phyloP scores from a whole-genome alignment of 1,284 basidiomycete genomes.

The Malassezia equina region DNA sequence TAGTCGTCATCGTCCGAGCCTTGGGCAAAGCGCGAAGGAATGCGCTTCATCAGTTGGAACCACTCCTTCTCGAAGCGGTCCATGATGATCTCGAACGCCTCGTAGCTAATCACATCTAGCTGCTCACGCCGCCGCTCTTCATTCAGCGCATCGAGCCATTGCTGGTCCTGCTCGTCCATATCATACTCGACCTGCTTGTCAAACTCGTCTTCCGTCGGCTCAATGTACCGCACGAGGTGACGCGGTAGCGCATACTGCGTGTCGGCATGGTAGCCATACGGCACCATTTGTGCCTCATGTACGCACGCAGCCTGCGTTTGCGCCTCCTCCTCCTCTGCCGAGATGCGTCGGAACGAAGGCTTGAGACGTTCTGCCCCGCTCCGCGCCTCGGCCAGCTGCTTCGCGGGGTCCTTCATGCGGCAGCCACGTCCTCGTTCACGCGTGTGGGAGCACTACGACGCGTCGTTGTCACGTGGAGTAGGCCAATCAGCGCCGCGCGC shows the following conservation, averaged over 20 bases:
- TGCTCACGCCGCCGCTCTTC: constrained; percentile 69
- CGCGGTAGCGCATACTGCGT: constrained; percentile 66
- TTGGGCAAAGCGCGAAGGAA: constrained; percentile 25
- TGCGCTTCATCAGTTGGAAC: constrained; percentile 54
- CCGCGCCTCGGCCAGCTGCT: background rate
- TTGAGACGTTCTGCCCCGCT: constrained; percentile 6
- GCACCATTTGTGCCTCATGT: constrained; percentile 26
- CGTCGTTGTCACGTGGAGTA: background rate
- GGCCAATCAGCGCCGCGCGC: background rate
- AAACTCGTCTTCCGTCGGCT: constrained; percentile 84
- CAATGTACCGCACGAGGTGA: constrained; percentile 81
- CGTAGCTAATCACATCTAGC: constrained; percentile 57
- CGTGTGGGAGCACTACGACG: background rate
- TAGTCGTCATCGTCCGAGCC: constrained; percentile 22
- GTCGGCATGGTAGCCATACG: constrained; percentile 58
- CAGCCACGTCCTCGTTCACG: background rate
- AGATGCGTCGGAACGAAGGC: constrained; percentile 32
- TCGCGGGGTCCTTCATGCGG: background rate
- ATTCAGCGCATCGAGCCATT: constrained; percentile 86
- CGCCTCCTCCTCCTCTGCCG: constrained; percentile 26
- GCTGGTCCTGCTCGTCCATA: constrained; percentile 98
- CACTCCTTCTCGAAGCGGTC: constrained; percentile 97
- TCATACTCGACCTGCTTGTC: constrained; percentile 94
- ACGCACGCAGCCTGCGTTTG: constrained; percentile 25
- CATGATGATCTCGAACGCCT: constrained; percentile 90